Evolutionary conservation across 106 monocot species (phyloP).

Genomic region (Dendrobium nobile): DNA sequence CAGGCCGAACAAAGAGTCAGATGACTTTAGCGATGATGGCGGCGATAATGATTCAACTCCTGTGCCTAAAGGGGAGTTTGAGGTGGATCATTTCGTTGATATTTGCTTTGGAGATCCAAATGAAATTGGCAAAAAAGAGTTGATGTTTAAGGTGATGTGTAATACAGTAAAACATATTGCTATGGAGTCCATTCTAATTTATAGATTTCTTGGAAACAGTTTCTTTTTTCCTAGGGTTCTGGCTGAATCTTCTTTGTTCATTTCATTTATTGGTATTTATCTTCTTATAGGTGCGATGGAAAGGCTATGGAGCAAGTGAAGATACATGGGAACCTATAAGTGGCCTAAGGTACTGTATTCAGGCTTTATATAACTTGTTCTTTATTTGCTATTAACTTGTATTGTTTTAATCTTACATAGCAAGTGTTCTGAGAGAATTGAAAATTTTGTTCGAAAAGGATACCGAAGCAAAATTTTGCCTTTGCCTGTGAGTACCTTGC

Average conservation of each 20-base stretch:
- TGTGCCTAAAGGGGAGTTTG: constrained; percentile 44
- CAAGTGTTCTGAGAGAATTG: constrained; percentile 38
- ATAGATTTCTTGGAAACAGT: not conserved
- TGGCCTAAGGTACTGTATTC: constrained; percentile 24
- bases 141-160: constrained; percentile 60
- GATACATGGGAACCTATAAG: constrained; percentile 65
- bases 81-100: constrained; percentile 51
- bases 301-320: constrained; percentile 49
- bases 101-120: constrained; percentile 78
- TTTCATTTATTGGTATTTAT: not conserved
- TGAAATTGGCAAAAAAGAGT: constrained; percentile 28
- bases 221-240: not conserved
- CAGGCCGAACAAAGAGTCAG: not conserved
- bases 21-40: constrained; percentile 39
- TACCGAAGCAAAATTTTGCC: constrained; percentile 34
- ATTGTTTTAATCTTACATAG: constrained; percentile 12
- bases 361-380: not conserved
- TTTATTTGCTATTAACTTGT: not conserved
- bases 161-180: not conserved
- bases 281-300: constrained; percentile 46
- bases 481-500: constrained; percentile 28
- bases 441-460: constrained; percentile 40
- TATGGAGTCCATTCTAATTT: not conserved
- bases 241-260: too few relatives aligned
- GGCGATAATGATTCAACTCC: not conserved